These are phyloP conservation scores for Gossypium gossypioides DNA, from an alignment of 441 rosid genomes.

Conservation along the genomic window DNA sequence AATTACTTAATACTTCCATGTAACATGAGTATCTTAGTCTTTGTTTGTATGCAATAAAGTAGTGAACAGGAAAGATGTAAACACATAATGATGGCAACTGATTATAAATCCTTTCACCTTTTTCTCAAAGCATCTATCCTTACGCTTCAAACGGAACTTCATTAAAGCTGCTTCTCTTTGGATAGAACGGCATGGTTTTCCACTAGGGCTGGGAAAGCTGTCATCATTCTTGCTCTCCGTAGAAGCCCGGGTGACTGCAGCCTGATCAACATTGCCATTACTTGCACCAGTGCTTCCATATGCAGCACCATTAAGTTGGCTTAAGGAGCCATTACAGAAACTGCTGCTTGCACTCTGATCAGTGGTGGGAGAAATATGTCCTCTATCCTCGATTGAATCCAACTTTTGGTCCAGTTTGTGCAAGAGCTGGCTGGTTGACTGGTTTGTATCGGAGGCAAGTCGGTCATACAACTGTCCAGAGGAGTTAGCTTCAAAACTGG, in stretches of 20 bases:
- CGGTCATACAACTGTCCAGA: constrained; percentile 30
- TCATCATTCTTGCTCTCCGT: constrained; percentile 47
- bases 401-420: constrained; percentile 27
- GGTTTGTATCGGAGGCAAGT: constrained; percentile 30
- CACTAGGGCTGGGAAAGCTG: constrained; percentile 23
- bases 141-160: constrained; percentile 80
- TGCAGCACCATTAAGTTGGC: constrained; percentile 33
- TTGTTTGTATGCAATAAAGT: neutral
- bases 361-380: constrained; percentile 39
- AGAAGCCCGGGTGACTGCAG: constrained; percentile 21
- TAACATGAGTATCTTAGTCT: neutral
- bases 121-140: constrained; percentile 84
- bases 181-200: constrained; percentile 34
- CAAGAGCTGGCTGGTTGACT: constrained; percentile 23
- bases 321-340: constrained; percentile 40
- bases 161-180: constrained; percentile 80
- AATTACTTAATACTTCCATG: neutral
- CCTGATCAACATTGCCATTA: constrained; percentile 41
- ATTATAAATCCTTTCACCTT: constrained; percentile 43
- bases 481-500: constrained; percentile 29
- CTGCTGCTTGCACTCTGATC: constrained; percentile 62
- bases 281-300: constrained; percentile 45
- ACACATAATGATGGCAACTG: constrained; percentile 24
- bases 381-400: constrained; percentile 41
- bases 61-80: neutral